Evolutionary conservation across 345 rosid genomes (phyloP), one percentile per base, ranked within the genome.

Genomic region (Salix udensis): DNA sequence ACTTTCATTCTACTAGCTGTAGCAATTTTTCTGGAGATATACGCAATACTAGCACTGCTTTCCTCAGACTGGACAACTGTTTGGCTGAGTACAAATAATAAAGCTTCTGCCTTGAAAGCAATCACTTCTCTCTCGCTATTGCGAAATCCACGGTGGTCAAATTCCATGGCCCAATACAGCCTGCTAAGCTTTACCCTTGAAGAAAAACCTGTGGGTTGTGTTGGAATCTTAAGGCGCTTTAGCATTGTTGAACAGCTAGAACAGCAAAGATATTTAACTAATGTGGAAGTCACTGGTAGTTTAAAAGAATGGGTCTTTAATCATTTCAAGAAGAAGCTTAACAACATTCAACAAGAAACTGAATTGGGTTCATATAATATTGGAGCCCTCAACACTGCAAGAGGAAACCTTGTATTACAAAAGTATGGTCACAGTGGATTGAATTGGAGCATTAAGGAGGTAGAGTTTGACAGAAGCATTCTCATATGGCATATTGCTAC

Each of bases 401-500:
- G 66, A 62, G 39, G 68, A 18, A 30, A 65, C 16, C 16, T 65
- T 11, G n/a, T 28, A 5, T 15, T 31, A 14, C 68, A 30, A 16
- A 28, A 31, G 18, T 12, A 62, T 62, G n/a, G 68, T 28, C 7
- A 26, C 6, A 19, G 42, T 30, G 68, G 8, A 44, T 23, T 75
- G 5, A 46, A 42, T 64, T 67, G 71, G 71, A 75, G 60, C 23
- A 31, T 48, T 24, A 74, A 85, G 26, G 76, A 85, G 26, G 72
- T 78, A 0, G 88, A 86, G 52, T 89, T 82, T 26, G 89, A 89
- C 26, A 84, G 85, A 72, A 86, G 88, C 84, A 62, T 89, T 65
- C 88, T 89, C 0, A 67, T 86, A 12, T 89, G 90, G 92, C 89
- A 89, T 65, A 81, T 89, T 46, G 89, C 92, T 28, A 89, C 89